These are phyloP conservation scores for Delitschia confertaspora DNA, from an alignment of 495 filamentous ascomycete species.

Conservation along the genomic window DNA sequence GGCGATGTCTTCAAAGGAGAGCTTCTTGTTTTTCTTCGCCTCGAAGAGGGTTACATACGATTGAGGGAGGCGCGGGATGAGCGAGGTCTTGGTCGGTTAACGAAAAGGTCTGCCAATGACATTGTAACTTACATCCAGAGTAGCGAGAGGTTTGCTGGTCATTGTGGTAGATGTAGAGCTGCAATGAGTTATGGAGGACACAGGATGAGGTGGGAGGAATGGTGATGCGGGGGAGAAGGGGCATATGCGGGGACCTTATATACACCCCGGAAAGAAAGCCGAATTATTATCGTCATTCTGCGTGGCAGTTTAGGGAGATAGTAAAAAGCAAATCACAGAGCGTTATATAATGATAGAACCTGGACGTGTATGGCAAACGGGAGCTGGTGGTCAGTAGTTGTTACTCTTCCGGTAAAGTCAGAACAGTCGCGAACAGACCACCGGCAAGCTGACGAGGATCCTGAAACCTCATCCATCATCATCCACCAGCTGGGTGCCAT, in stretches of 20 bases:
- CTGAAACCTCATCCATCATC: too few species aligned
- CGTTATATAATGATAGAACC: too few species aligned
- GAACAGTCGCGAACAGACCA: too few species aligned
- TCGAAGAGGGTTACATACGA: conserved; percentile 70
- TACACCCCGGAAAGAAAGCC: conserved; percentile 19
- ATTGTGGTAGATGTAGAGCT: conserved; percentile 17
- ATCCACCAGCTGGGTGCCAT: background rate
- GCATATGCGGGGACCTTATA: too few species aligned
- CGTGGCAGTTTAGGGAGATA: too few species aligned
- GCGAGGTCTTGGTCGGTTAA: conserved; percentile 24
- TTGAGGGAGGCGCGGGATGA: conserved; percentile 50
- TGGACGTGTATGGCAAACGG: too few species aligned
- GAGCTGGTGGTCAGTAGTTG: too few species aligned
- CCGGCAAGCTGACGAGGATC: too few species aligned
- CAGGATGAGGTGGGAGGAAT: conserved; percentile 21
- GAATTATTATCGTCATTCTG: conserved; percentile 9
- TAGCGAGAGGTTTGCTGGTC: conserved; percentile 23
- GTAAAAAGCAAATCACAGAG: too few species aligned
- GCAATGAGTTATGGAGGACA: conserved; percentile 10
- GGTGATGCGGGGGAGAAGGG: conserved; percentile 2
- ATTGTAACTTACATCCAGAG: conserved; percentile 24
- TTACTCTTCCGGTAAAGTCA: too few species aligned
- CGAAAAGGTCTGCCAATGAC: background rate
- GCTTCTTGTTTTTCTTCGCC: conserved; percentile 63
- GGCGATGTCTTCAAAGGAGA: conserved; percentile 78